phyloP scores from a whole-genome alignment of 768 basidiomycete species.

The Boletus rubroflammeus region DNA sequence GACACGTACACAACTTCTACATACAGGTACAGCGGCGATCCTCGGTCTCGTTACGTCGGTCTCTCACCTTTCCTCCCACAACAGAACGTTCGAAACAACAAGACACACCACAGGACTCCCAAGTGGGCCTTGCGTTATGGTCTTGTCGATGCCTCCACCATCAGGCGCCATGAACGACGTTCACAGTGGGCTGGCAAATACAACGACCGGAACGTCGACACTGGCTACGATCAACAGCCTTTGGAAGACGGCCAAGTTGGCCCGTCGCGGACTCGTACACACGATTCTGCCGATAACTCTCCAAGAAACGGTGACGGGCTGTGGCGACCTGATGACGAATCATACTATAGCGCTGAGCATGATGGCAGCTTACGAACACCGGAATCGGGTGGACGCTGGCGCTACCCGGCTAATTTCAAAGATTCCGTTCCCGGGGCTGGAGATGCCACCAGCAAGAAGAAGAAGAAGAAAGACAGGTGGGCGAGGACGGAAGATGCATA shows the following conservation, averaged over 20 bases:
- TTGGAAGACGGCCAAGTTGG: conserved; percentile 76
- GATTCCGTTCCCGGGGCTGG: conserved; percentile 46
- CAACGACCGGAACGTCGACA: conserved; percentile 71
- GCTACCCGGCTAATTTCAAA: conserved; percentile 81
- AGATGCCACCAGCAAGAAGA: conserved; percentile 48
- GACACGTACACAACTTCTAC: conserved; percentile 92
- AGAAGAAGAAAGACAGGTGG: conserved; percentile 83
- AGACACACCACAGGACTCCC: conserved; percentile 87
- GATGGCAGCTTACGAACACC: conserved; percentile 37
- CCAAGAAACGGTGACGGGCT: conserved; percentile 45
- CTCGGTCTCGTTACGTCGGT: not conserved
- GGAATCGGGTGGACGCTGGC: conserved; percentile 58
- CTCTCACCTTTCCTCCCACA: conserved; percentile 6
- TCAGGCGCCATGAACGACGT: conserved; percentile 72
- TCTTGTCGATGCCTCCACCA: conserved; percentile 76
- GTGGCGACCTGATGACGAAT: conserved; percentile 76
- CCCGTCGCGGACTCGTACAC: conserved; percentile 11
- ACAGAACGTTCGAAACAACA: conserved; percentile 94
- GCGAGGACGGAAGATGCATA: conserved; percentile 86
- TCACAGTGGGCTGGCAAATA: conserved; percentile 88
- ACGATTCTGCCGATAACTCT: conserved; percentile 6
- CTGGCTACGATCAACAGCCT: conserved; percentile 65
- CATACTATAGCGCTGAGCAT: conserved; percentile 53
- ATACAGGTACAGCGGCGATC: conserved; percentile 55
- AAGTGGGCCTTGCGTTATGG: conserved; percentile 94